Percentiles rank a stretch among this genome's conserved stretches.
Conservation (phyloP, 2,329 filamentous ascomycete genomes). For the Aspergillaceae sp. region DNA sequence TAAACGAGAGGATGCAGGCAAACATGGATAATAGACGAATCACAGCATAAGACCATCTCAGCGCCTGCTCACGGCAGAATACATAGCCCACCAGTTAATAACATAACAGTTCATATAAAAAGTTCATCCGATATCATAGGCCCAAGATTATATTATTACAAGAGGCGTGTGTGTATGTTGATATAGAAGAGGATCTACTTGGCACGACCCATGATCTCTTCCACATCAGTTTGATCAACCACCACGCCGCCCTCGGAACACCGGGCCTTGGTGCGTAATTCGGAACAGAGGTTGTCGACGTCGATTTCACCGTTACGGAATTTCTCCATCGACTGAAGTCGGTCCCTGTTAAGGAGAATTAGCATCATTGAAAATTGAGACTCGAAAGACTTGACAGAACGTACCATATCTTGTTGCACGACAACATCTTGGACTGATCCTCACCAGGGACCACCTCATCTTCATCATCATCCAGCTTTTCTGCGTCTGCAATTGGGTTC, state of each 20-base stretch:
- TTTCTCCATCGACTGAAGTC: slow-evolving; percentile 74
- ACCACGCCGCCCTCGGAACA: slow-evolving; percentile 85
- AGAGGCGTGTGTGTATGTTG: too few relatives aligned
- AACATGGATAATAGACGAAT: too few relatives aligned
- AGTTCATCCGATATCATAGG: too few relatives aligned
- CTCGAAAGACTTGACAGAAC: slow-evolving; percentile 24
- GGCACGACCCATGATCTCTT: slow-evolving; percentile 56
- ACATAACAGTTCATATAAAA: too few relatives aligned
- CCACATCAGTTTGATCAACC: slow-evolving; percentile 80
- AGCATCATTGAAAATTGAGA: background rate
- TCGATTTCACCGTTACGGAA: slow-evolving; percentile 89
- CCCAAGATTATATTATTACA: too few relatives aligned
- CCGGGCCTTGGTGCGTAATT: slow-evolving; percentile 90
- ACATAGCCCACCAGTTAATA: too few relatives aligned
- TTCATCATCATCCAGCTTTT: slow-evolving; percentile 50
- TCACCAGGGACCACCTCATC: slow-evolving; percentile 55
- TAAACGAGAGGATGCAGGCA: too few relatives aligned
- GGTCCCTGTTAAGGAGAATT: slow-evolving; percentile 57
- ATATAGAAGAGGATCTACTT: slow-evolving; percentile 10
- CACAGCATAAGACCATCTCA: too few relatives aligned
- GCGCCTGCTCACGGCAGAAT: too few relatives aligned
- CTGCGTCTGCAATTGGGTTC: slow-evolving; percentile 69
- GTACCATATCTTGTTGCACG: slow-evolving; percentile 89
- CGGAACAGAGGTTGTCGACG: slow-evolving; percentile 82
- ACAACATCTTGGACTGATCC: slow-evolving; percentile 58